Percentiles rank a stretch among this genome's conserved stretches.
Conservation (phyloP, 768 basidiomycete genomes). For the Agaricus blazei region DNA sequence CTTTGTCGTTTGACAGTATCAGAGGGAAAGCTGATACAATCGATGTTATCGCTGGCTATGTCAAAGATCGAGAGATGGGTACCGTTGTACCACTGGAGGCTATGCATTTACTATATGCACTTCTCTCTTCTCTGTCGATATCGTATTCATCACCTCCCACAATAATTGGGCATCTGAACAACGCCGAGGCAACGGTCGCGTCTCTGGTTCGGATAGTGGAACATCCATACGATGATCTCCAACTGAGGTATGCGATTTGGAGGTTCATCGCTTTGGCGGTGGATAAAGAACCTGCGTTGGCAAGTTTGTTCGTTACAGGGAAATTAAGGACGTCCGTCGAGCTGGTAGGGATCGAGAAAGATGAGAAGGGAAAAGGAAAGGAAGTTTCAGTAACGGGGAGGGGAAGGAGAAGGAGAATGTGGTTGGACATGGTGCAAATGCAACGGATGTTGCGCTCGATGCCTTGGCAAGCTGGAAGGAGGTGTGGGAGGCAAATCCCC, state of each 20-base stretch:
- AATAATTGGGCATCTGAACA: slow-evolving; percentile 72
- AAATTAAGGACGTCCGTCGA: slow-evolving; percentile 49
- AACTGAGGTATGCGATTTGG: slow-evolving; percentile 76
- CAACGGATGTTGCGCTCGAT: slow-evolving; percentile 62
- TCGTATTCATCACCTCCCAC: slow-evolving; percentile 62
- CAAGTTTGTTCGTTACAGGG: slow-evolving; percentile 73
- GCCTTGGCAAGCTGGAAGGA: slow-evolving; percentile 67
- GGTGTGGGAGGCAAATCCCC: slow-evolving; percentile 74
- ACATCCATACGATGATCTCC: slow-evolving; percentile 75
- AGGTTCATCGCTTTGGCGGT: slow-evolving; percentile 76
- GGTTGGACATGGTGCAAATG: slow-evolving; percentile 35
- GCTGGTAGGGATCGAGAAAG: slow-evolving; percentile 28
- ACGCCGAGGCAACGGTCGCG: slow-evolving; percentile 67
- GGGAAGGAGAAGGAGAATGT: slow-evolving; percentile 32
- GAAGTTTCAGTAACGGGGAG: slow-evolving; percentile 18
- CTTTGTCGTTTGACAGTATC: slow-evolving; percentile 36
- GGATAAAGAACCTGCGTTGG: slow-evolving; percentile 82
- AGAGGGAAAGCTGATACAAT: slow-evolving; percentile 62
- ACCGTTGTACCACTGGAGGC: slow-evolving; percentile 59
- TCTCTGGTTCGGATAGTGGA: slow-evolving; percentile 67
- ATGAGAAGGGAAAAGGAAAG: slow-evolving; percentile 30
- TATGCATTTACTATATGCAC: slow-evolving; percentile 57
- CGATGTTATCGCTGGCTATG: slow-evolving; percentile 66
- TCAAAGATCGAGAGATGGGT: slow-evolving; percentile 62
- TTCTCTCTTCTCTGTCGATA: slow-evolving; percentile 61